Base-by-base conservation (phyloP, 768 basidiomycete species). In the Pleurotus djamor region DNA sequence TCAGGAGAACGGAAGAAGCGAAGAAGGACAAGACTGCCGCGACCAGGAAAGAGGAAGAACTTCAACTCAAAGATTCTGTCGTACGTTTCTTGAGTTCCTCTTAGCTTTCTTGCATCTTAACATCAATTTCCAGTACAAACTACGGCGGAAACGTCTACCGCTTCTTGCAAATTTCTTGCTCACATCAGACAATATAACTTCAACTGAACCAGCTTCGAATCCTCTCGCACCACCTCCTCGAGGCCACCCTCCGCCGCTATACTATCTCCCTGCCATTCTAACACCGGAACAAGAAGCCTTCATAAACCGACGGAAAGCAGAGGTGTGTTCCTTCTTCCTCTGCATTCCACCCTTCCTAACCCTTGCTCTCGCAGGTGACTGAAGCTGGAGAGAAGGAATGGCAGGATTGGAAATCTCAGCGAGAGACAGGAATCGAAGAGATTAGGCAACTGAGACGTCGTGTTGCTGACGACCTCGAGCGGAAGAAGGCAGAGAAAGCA, bases 1-100 rank as follows among this genome's bases (percentile, higher is more conserved):
- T 93, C 75, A 85, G 91, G 71, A 82, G 87, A 72, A 86, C 88
- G 65, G 91, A 92, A 79, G 91, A 93, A 74, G 88, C 87, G 61
- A 92, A 92, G 75, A 90, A 90, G 72, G 89, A 91, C 74, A 91
- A 91, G 73, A 84, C 83, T 51, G 62, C 69, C 41, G 89, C 91
- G 48, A 90, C 85, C 71, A 79, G 90, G 62, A 91, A 84, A 71
- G 92, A 94, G 74, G 90, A 92, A 69, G 91, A 94, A 5, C 69
- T 92, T 48, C 88, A 89, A 66, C 79, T 92, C 52, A 89, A 87
- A 72, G 91, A 92, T 66, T 91, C 88, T 6, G 84, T 93, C 64
- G 91, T 91, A 67, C 58, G 91, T 81, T 16, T 21, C 28, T 44
- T 16, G 36, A 16, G 21, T 32, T 17, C 38, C 44, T 33, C 41